phyloP scores from a whole-genome alignment of 2,329 filamentous ascomycete species.

The Fusarium nurragi region DNA sequence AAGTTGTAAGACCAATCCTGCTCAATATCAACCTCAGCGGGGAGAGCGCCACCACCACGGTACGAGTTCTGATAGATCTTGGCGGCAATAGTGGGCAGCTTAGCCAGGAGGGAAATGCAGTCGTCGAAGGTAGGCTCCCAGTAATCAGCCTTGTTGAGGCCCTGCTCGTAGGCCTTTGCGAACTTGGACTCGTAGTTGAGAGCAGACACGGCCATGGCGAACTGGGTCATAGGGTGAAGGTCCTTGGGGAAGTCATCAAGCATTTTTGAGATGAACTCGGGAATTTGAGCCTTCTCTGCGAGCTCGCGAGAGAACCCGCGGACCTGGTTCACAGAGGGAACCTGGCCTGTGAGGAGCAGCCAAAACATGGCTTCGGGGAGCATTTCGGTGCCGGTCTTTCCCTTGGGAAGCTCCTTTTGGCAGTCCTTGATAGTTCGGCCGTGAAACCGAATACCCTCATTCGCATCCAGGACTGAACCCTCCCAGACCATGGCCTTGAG shows the following conservation, averaged over 20 bases:
- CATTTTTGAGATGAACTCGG: constrained; percentile 84
- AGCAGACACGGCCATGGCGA: constrained; percentile 93
- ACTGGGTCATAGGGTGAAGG: constrained; percentile 98
- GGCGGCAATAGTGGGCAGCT: constrained; percentile 94
- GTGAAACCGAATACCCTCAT: constrained; percentile 98
- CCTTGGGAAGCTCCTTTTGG: constrained; percentile 92
- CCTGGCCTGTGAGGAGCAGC: constrained; percentile 92
- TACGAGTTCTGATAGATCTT: constrained; percentile 97
- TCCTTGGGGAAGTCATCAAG: constrained; percentile 88
- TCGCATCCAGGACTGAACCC: constrained; percentile 93
- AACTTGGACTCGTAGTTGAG: constrained; percentile 95
- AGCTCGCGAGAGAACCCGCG: constrained; percentile 85
- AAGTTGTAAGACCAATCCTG: constrained; percentile 99
- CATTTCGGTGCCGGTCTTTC: constrained; percentile 93
- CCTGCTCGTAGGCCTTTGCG: constrained; percentile 89
- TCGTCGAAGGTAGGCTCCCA: constrained; percentile 99
- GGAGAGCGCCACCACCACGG: constrained; percentile 76
- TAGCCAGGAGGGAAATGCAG: constrained; percentile 90
- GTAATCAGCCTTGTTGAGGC: constrained; percentile 94
- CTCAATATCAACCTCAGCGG: constrained; percentile 78
- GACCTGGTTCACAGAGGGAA: constrained; percentile 84
- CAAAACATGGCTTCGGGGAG: constrained; percentile 99
- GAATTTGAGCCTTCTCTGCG: constrained; percentile 85
- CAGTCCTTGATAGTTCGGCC: constrained; percentile 98
- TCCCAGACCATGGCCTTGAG: constrained; percentile 99